Base-by-base conservation (phyloP, 2,329 filamentous ascomycete species). In the Colletotrichum chlorophyti region DNA sequence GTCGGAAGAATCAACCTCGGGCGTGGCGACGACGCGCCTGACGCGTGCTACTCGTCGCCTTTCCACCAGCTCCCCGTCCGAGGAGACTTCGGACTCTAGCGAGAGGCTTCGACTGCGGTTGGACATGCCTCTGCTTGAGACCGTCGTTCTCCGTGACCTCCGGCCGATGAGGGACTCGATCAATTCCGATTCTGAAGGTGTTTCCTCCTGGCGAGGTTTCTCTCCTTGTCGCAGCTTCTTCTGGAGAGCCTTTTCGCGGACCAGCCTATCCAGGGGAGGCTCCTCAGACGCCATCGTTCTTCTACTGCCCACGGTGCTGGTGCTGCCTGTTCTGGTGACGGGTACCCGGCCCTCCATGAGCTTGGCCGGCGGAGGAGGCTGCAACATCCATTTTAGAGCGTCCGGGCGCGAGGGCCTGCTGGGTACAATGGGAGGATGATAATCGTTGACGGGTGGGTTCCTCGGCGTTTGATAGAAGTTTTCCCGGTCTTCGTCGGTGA, bases 311-410 rank as follows among this genome's bases (percentile, higher is more conserved):
- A 77, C 78, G 66, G 81, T 85, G 35, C 75, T 79, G 31, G 81
- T 78, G 68, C 86, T 90, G 31, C 79, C 78, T 63, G 84, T 88
- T 51, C 87, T 78, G 66, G 82, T 85, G 17, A 89, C 87, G 26
- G 86, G 85, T 31, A 91, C 85, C 71, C 93, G 95, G 64, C 93
- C 93, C 63, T 90, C 90, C 93, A 97, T 97, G 59, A 97, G 82
- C 71, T 89, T 93, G 54, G 93, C 92, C 29, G 89, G 85, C n/a
- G 93, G 93, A 1, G 93, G 92, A 2, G 93, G 93, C 69, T 96
- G 91, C 48, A 96, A 79, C 93, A 97, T 97, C 93, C 93, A 97
- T 68, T 83, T 83, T 52, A 90, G 89, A 59, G 91, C 91, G 52
- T 87, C 86, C 68, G 79, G 86, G 69, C 84, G 87, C 32, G 80